These are phyloP conservation scores for Chaetomium olivaceum DNA, from an alignment of 2,329 filamentous ascomycete species.

Conservation along the genomic window DNA sequence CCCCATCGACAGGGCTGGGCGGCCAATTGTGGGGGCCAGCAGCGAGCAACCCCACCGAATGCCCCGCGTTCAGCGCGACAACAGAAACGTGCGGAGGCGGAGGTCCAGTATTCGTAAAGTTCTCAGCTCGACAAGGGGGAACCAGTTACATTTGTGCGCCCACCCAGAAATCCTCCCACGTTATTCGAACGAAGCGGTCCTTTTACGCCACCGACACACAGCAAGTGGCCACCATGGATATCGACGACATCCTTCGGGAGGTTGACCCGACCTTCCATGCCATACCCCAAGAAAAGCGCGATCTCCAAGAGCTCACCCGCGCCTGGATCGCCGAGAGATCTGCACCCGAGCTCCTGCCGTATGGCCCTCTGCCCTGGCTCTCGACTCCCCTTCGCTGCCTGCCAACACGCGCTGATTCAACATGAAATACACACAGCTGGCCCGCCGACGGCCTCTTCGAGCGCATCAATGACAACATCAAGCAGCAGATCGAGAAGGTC, in stretches of 20 bases:
- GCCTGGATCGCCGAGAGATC: slow-evolving; percentile 92
- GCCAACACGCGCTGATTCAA: background rate
- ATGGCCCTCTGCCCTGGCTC: slow-evolving; percentile 38
- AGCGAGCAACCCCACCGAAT: background rate
- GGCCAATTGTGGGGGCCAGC: background rate
- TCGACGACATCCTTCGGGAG: slow-evolving; percentile 76
- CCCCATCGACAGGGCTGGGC: background rate
- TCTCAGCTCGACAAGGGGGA: background rate
- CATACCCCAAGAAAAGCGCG: slow-evolving; percentile 62
- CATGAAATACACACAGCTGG: slow-evolving; percentile 50
- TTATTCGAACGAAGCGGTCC: background rate
- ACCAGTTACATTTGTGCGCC: background rate
- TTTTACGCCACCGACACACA: background rate
- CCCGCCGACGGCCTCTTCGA: slow-evolving; percentile 74
- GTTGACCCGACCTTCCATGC: slow-evolving; percentile 62
- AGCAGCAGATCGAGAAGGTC: slow-evolving; percentile 42
- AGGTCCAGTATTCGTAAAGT: no score
- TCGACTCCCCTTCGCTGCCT: background rate
- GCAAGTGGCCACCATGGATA: slow-evolving; percentile 61
- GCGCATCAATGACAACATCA: slow-evolving; percentile 68
- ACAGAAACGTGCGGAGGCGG: slow-evolving; percentile 1
- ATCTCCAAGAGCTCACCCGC: slow-evolving; percentile 86
- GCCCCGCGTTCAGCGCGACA: slow-evolving; percentile 1
- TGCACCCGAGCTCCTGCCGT: slow-evolving; percentile 84
- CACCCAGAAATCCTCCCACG: background rate